phyloP scores from a whole-genome alignment of 176 grass and related monocot genomes.

The Oropetium thomaeum region DNA sequence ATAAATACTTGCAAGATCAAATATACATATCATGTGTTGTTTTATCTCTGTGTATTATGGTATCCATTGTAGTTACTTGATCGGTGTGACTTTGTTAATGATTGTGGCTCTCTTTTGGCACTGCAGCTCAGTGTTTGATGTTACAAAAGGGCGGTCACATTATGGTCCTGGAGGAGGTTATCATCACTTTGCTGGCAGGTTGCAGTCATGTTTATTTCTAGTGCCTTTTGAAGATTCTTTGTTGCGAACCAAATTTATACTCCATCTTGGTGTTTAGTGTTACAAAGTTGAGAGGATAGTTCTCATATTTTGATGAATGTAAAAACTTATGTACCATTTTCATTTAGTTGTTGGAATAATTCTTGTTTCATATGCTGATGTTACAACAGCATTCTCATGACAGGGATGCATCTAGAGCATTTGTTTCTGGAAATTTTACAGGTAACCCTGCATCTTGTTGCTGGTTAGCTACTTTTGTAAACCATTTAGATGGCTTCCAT shows the following conservation, averaged over 20 bases:
- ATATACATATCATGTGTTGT: neutral
- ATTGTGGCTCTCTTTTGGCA: neutral
- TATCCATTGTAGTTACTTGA: no score
- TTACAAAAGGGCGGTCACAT: constrained; percentile 87
- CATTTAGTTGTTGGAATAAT: no score
- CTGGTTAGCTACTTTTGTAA: neutral
- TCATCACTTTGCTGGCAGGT: constrained; percentile 93
- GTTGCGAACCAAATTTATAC: neutral
- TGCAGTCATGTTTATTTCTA: constrained; percentile 7
- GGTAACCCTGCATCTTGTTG: constrained; percentile 39
- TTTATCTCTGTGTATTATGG: neutral
- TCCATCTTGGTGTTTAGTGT: neutral
- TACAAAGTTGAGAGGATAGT: neutral
- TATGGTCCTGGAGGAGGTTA: constrained; percentile 96
- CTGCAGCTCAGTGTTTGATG: constrained; percentile 86
- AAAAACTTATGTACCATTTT: neutral
- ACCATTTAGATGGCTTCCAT: neutral
- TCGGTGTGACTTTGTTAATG: neutral
- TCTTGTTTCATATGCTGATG: constrained; percentile 29
- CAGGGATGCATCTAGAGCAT: constrained; percentile 94
- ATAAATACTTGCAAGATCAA: neutral
- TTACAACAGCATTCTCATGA: constrained; percentile 18
- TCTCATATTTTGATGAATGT: neutral
- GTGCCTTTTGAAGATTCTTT: neutral
- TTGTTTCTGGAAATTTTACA: constrained; percentile 96